Percentiles rank a stretch among this genome's conserved stretches.
These are phyloP conservation scores for Alopecurus myosuroides DNA, from an alignment of 176 grass and related monocot genomes.

Conservation along the genomic window DNA sequence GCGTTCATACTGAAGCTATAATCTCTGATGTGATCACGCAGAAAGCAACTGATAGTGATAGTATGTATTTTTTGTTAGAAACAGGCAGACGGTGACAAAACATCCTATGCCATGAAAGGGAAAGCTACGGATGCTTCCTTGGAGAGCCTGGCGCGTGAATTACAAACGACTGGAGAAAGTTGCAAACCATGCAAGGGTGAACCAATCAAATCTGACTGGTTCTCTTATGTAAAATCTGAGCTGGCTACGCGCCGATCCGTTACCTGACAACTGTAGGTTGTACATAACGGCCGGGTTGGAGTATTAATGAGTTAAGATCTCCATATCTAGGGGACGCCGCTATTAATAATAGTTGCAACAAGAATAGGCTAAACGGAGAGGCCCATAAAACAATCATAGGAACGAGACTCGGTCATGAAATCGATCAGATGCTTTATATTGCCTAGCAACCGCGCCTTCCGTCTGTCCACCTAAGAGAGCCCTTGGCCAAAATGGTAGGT, in stretches of 20 bases:
- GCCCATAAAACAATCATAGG: neutral
- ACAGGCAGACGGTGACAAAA: neutral
- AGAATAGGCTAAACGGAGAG: neutral
- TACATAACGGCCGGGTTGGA: conserved; percentile 6
- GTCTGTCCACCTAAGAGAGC: neutral
- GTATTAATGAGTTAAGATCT: neutral
- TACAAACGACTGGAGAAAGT: neutral
- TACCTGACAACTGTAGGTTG: neutral
- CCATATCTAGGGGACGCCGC: neutral
- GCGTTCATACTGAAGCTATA: neutral
- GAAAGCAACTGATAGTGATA: neutral
- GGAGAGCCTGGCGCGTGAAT: conserved; percentile 2
- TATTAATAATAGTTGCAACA: conserved; percentile 1
- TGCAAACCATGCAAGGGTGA: neutral
- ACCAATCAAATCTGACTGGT: neutral
- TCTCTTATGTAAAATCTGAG: neutral
- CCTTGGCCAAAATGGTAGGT: conserved; percentile 41
- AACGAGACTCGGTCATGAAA: neutral
- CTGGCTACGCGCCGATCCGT: neutral
- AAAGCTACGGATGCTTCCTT: neutral
- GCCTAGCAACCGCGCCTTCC: neutral
- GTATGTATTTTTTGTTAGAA: neutral
- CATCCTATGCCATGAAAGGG: neutral
- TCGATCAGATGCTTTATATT: conserved; percentile 30
- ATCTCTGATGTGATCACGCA: neutral